phyloP scores from a whole-genome alignment of 2,329 filamentous ascomycete species.

The Coleophoma cylindrospora region DNA sequence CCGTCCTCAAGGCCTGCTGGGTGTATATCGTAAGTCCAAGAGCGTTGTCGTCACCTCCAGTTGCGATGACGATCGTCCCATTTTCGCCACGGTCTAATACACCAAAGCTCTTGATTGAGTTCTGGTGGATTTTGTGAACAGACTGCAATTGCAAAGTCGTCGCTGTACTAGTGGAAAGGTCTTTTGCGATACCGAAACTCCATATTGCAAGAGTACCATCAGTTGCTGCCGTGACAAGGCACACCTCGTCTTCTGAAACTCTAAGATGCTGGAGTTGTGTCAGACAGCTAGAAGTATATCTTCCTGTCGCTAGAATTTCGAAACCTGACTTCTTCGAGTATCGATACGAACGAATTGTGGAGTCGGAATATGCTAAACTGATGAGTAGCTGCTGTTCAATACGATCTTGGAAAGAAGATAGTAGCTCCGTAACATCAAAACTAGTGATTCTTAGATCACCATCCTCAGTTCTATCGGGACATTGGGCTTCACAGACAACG shows the following conservation, averaged over 20 bases:
- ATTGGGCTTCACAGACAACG: conserved; percentile 51
- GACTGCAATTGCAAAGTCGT: conserved; percentile 8
- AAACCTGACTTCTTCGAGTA: conserved; percentile 39
- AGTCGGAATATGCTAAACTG: conserved; percentile 79
- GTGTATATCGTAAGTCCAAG: conserved; percentile 51
- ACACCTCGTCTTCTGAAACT: conserved; percentile 31
- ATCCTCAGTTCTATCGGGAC: conserved; percentile 44
- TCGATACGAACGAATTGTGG: conserved; percentile 59
- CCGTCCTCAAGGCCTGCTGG: neutral
- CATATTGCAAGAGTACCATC: conserved; percentile 72
- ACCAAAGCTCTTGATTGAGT: conserved; percentile 66
- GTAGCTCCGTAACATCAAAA: conserved; percentile 53
- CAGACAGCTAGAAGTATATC: conserved; percentile 70
- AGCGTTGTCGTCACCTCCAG: conserved; percentile 86
- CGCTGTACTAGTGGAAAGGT: neutral
- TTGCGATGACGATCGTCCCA: conserved; percentile 48
- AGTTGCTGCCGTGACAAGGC: conserved; percentile 66
- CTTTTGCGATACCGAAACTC: conserved; percentile 16
- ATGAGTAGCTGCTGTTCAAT: conserved; percentile 44
- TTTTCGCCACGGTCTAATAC: conserved; percentile 28
- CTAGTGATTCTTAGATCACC: conserved; percentile 74
- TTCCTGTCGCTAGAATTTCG: conserved; percentile 43
- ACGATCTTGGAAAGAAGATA: conserved; percentile 6
- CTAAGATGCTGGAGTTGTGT: conserved; percentile 49
- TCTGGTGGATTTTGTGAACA: conserved; percentile 64